These are phyloP conservation scores for Ceratocystis destructans DNA, from an alignment of 2,329 filamentous ascomycete genomes.

Conservation along the genomic window DNA sequence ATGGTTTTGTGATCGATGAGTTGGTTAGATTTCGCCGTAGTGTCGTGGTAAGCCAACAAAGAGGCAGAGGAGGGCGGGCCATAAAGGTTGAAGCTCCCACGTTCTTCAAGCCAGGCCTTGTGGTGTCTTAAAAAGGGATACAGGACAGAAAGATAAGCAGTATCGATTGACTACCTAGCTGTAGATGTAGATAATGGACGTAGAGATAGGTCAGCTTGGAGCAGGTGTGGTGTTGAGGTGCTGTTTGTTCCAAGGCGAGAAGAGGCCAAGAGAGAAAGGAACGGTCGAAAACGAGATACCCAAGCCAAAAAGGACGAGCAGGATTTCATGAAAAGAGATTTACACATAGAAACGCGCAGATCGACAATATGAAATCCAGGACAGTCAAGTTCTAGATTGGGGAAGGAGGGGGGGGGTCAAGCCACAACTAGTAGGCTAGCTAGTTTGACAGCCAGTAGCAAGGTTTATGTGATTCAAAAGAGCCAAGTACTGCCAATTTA, in stretches of 20 bases:
- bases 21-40: neutral
- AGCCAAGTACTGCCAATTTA: constrained; percentile 2
- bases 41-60: neutral
- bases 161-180: too few relatives aligned
- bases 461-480: neutral
- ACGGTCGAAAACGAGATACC: neutral
- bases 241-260: neutral
- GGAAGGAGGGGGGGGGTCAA: neutral
- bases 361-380: constrained; percentile 1
- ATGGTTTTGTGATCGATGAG: neutral
- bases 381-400: neutral
- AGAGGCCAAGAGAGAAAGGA: neutral
- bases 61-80: neutral
- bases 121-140: too few relatives aligned
- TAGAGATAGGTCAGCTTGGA: too few relatives aligned
- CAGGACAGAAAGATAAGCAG: too few relatives aligned
- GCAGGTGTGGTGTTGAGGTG: too few relatives aligned
- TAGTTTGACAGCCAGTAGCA: constrained; percentile 4
- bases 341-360: neutral
- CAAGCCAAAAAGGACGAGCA: neutral
- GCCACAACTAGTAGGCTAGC: neutral
- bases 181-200: too few relatives aligned
- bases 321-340: neutral
- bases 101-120: too few relatives aligned
- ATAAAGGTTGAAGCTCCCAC: neutral